These are phyloP conservation scores for Clausena lansium DNA, from an alignment of 345 rosid genomes.

Conservation along the genomic window DNA sequence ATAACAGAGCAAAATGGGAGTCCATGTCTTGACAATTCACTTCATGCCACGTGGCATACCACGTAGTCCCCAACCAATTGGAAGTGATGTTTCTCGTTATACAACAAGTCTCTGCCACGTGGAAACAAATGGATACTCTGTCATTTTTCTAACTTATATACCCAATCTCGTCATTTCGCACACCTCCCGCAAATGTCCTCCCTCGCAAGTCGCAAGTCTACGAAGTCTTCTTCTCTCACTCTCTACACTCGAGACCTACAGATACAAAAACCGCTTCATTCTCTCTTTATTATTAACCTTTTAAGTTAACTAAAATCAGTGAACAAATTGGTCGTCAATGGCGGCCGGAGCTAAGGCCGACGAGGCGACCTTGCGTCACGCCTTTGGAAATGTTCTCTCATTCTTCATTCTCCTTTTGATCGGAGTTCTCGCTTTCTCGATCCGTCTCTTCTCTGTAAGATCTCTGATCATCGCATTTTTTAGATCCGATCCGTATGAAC, in stretches of 20 bases:
- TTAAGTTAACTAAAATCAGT: not conserved
- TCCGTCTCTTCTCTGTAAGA: conserved; percentile 95
- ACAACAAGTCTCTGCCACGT: not conserved
- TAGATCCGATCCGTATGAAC: conserved; percentile 37
- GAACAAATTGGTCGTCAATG: conserved; percentile 47
- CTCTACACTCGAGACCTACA: not conserved
- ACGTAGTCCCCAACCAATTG: not conserved
- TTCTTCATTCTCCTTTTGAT: conserved; percentile 82
- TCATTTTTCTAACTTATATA: not conserved
- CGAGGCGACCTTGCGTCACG: conserved; percentile 49
- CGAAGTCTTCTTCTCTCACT: conserved; percentile 1
- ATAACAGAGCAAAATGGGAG: not conserved
- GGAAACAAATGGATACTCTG: not conserved
- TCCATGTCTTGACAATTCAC: not conserved
- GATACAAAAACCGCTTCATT: not conserved
- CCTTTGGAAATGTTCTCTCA: conserved; percentile 77
- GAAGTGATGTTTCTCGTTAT: not conserved
- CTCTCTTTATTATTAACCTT: not conserved
- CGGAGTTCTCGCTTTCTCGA: conserved; percentile 97
- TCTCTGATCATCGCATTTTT: conserved; percentile 9
- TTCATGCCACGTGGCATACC: not conserved
- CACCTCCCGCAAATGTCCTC: conserved; percentile 1
- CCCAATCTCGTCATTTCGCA: conserved; percentile 4
- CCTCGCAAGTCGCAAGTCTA: no score
- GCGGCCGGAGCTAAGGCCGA: conserved; percentile 52